Evolutionary conservation across 73 alveolate genomes (phyloP).

Genomic region (Tetrahymena elliotti): DNA sequence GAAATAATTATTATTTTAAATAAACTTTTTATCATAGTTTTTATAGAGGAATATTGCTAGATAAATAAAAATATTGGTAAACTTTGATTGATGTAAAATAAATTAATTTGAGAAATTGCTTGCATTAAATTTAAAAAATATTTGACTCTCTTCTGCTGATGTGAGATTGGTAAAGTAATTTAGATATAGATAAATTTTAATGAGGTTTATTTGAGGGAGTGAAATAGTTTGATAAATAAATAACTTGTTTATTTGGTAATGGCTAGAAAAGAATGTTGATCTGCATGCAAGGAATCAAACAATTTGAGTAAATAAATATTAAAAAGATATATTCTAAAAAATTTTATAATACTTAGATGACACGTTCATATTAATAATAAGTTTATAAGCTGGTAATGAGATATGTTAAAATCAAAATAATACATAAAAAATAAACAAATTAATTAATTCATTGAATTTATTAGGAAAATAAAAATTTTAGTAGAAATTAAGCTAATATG

Average conservation of each 20-base stretch:
- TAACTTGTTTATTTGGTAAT: no score
- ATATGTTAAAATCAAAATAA: neutral
- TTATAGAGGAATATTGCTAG: no score
- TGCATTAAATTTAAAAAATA: neutral
- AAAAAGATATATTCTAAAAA: neutral
- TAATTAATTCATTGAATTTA: neutral
- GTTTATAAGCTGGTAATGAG: neutral
- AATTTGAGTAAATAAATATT: neutral
- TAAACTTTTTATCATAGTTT: no score
- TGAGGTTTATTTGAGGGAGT: neutral
- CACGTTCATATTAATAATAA: neutral
- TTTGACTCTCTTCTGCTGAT: conserved; percentile 2
- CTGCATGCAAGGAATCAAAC: neutral
- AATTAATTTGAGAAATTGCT: no score
- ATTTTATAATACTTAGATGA: neutral
- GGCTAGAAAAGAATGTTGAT: neutral
- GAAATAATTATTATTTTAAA: no score
- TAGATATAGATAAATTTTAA: neutral
- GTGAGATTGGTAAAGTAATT: neutral
- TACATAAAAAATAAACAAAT: neutral
- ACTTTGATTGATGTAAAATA: no score
- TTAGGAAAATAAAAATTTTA: neutral
- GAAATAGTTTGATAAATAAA: neutral
- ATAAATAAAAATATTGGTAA: no score
- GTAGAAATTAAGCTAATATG: neutral